phyloP scores from a whole-genome alignment of 179 eudicot genomes.

The Beta corolliflora region DNA sequence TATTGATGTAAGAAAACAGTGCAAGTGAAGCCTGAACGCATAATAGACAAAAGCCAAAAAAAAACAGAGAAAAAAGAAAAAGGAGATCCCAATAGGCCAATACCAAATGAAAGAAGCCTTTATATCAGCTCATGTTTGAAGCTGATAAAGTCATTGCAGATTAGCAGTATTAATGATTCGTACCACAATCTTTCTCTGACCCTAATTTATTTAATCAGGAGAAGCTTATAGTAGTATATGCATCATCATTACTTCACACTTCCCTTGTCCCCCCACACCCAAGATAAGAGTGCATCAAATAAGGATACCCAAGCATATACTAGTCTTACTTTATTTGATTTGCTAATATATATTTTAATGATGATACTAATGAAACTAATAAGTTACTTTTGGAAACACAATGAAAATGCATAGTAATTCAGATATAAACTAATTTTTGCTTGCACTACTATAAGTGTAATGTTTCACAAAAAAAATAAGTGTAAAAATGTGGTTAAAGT shows the following conservation, averaged over 20 bases:
- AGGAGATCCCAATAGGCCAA: neutral
- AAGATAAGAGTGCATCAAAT: conserved; percentile 12
- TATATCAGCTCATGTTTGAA: neutral
- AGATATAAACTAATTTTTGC: too few species aligned
- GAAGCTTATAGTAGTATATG: conserved; percentile 2
- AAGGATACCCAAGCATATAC: conserved; percentile 10
- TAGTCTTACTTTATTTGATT: too few species aligned
- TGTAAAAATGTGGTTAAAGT: too few species aligned
- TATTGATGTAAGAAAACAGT: too few species aligned
- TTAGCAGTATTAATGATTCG: conserved; percentile 15
- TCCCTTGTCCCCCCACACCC: conserved; percentile 26
- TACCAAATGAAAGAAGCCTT: neutral
- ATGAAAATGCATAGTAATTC: too few species aligned
- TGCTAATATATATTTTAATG: too few species aligned
- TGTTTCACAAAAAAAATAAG: too few species aligned
- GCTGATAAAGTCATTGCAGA: conserved; percentile 11
- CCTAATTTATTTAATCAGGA: conserved; percentile 25
- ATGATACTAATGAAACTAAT: too few species aligned
- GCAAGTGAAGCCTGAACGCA: too few species aligned
- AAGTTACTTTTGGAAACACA: too few species aligned
- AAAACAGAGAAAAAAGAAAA: neutral
- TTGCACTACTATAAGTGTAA: too few species aligned
- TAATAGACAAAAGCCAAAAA: too few species aligned
- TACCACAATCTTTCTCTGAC: conserved; percentile 16
- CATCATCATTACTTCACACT: conserved; percentile 33